phyloP scores from a whole-genome alignment of 371 early-diverging fungal species.

The Nosema muscidifuracis region DNA sequence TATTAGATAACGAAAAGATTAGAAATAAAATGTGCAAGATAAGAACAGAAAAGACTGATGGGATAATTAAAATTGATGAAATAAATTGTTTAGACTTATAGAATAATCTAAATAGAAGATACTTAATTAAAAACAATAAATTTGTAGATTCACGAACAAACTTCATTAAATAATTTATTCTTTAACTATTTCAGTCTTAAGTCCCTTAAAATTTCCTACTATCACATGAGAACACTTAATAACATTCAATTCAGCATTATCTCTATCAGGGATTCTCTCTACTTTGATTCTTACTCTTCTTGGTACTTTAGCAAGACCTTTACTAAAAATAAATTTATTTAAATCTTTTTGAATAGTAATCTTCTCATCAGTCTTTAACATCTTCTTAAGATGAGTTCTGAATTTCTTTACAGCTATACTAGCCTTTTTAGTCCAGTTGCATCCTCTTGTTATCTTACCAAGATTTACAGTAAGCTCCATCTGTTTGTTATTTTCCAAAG shows the following conservation, averaged over 20 bases:
- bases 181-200: conserved; percentile 21
- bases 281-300: conserved; percentile 39
- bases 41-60: not conserved
- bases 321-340: conserved; percentile 33
- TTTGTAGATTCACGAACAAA: too few species aligned
- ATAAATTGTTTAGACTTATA: not conserved
- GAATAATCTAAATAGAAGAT: too few species aligned
- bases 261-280: conserved; percentile 20
- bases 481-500: conserved; percentile 19
- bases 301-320: conserved; percentile 38
- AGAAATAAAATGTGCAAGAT: not conserved
- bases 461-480: conserved; percentile 46
- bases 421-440: conserved; percentile 36
- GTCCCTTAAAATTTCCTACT: conserved; percentile 46
- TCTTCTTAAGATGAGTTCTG: conserved; percentile 29
- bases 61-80: not conserved
- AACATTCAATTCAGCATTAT: conserved; percentile 31
- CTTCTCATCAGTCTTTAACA: conserved; percentile 23
- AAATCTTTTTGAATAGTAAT: conserved; percentile 33
- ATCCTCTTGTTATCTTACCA: conserved; percentile 23
- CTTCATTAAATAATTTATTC: conserved; percentile 33
- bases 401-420: conserved; percentile 21
- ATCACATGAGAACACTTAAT: conserved; percentile 29
- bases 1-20: too few species aligned
- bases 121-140: too few species aligned